Conservation (phyloP, 768 basidiomycete genomes). For the Suillus ampliporus region DNA sequence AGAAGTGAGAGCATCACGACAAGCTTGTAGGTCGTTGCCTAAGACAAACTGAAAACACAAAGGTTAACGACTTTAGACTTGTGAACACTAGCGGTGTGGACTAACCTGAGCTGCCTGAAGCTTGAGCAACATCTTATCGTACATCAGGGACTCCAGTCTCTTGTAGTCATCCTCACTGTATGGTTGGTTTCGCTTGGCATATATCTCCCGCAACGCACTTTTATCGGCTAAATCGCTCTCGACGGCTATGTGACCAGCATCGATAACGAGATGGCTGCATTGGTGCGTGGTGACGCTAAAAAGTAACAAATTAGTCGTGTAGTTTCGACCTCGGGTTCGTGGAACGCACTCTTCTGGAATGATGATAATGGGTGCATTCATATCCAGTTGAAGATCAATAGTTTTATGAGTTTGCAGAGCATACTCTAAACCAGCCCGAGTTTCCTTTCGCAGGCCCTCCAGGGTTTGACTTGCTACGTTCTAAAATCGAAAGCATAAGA, state of each 20-base stretch:
- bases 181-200: conserved; percentile 81
- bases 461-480: conserved; percentile 92
- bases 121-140: conserved; percentile 85
- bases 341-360: conserved; percentile 84
- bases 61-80: conserved; percentile 16
- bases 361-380: conserved; percentile 97
- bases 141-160: conserved; percentile 91
- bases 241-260: conserved; percentile 96
- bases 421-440: conserved; percentile 91
- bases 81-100: not conserved
- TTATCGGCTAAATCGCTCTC: conserved; percentile 91
- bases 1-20: conserved; percentile 76
- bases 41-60: conserved; percentile 77
- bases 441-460: conserved; percentile 92
- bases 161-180: conserved; percentile 89
- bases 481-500: conserved; percentile 43
- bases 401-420: conserved; percentile 95
- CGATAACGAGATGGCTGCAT: conserved; percentile 88
- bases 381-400: conserved; percentile 92
- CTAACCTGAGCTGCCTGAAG: conserved; percentile 89
- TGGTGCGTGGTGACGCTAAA: conserved; percentile 73
- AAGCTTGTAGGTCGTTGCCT: conserved; percentile 81
- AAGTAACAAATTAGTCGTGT: conserved; percentile 12
- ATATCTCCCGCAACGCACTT: conserved; percentile 73
- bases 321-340: not conserved